Evolutionary conservation across 495 filamentous ascomycete genomes (phyloP).

Genomic region (Pseudomonodictys pantanalensis): DNA sequence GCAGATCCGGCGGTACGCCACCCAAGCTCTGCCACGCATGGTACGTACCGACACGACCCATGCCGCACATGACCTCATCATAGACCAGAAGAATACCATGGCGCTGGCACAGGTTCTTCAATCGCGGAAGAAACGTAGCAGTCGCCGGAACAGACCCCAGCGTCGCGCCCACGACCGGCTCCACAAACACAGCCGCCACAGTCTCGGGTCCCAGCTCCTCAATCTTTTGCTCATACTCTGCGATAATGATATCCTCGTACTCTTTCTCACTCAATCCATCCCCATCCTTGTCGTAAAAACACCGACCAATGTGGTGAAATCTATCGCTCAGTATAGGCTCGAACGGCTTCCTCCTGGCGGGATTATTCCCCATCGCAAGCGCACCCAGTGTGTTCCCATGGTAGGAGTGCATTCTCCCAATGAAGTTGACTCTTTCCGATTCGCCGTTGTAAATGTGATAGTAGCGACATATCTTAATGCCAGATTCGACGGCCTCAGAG

Average conservation of each 20-base stretch:
- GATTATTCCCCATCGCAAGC: slow-evolving; percentile 62
- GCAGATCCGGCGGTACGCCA: slow-evolving; percentile 42
- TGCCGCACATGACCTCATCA: slow-evolving; percentile 50
- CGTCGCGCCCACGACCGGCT: slow-evolving; percentile 59
- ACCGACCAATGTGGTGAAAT: slow-evolving; percentile 63
- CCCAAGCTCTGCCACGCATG: slow-evolving; percentile 46
- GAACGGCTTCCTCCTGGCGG: slow-evolving; percentile 60
- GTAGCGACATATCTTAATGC: slow-evolving; percentile 64
- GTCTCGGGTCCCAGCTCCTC: slow-evolving; percentile 63
- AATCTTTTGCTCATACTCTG: slow-evolving; percentile 72
- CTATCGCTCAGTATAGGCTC: slow-evolving; percentile 62
- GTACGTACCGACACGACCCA: slow-evolving; percentile 43
- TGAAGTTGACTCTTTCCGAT: slow-evolving; percentile 56
- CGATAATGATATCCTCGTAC: slow-evolving; percentile 54
- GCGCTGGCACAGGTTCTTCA: slow-evolving; percentile 44
- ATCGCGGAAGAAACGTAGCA: slow-evolving; percentile 42
- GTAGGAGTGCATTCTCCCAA: slow-evolving; percentile 67
- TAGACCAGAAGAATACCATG: slow-evolving; percentile 46
- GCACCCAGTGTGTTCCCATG: slow-evolving; percentile 73
- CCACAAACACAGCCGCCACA: slow-evolving; percentile 72
- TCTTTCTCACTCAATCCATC: slow-evolving; percentile 35
- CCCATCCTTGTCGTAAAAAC: slow-evolving; percentile 56
- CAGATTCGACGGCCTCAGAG: slow-evolving; percentile 67
- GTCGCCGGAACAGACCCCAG: slow-evolving; percentile 46
- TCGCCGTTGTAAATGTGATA: slow-evolving; percentile 57